Conservation (phyloP, 148 eudicot genomes). For the Linanthus parryae region DNA sequence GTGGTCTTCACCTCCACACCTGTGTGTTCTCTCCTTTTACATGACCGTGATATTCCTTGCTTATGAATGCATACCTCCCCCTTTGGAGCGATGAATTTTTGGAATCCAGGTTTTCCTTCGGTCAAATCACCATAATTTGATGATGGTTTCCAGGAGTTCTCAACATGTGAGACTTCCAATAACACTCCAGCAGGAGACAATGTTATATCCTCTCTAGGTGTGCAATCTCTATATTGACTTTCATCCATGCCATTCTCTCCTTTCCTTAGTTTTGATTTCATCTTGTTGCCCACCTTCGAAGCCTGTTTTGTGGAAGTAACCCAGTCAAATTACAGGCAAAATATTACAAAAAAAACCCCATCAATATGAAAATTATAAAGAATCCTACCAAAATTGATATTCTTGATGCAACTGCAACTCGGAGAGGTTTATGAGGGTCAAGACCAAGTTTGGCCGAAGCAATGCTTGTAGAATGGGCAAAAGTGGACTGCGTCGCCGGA, state of each 20-base stretch:
- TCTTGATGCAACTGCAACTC: slow-evolving; percentile 78
- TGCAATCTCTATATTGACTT: slow-evolving; percentile 76
- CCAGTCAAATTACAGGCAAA: too few species aligned
- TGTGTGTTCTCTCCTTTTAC: slow-evolving; percentile 68
- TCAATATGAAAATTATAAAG: slow-evolving; percentile 3
- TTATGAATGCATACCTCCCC: slow-evolving; percentile 91
- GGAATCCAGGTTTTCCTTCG: slow-evolving; percentile 59
- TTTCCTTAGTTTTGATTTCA: slow-evolving; percentile 72
- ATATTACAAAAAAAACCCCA: too few species aligned
- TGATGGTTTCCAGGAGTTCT: too few species aligned
- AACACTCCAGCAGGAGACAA: slow-evolving; percentile 43
- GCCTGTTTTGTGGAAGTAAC: slow-evolving; percentile 76
- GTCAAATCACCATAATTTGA: slow-evolving; percentile 41
- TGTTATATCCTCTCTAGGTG: slow-evolving; percentile 59
- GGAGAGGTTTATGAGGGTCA: slow-evolving; percentile 91
- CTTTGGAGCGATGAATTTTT: slow-evolving; percentile 63
- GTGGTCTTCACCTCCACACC: slow-evolving; percentile 41
- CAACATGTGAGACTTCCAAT: too few species aligned
- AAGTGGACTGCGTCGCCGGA: slow-evolving; percentile 28
- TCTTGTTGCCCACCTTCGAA: slow-evolving; percentile 88
- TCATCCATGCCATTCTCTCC: slow-evolving; percentile 73
- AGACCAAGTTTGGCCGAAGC: slow-evolving; percentile 76
- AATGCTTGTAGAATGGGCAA: slow-evolving; percentile 29
- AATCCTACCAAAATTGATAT: slow-evolving; percentile 75
- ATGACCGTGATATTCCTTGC: slow-evolving; percentile 73